Evolutionary conservation across 1,284 basidiomycete genomes (phyloP).

Genomic region (Ustilago cynodontis): DNA sequence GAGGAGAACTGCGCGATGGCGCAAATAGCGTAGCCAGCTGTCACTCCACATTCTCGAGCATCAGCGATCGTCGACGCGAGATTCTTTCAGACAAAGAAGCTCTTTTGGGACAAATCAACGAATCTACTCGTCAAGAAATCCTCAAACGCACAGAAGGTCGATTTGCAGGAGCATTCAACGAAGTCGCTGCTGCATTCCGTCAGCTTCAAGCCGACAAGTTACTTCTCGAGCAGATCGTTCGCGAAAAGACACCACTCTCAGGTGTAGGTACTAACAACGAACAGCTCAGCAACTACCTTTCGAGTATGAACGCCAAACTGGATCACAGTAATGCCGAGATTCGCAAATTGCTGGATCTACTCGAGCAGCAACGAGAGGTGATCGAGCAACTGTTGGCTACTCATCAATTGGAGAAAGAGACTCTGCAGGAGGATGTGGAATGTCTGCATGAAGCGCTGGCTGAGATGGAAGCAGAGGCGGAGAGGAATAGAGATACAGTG

Average conservation of each 20-base stretch:
- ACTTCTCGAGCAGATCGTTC: slow-evolving; percentile 57
- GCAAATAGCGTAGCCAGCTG: slow-evolving; percentile 24
- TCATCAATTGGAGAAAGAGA: slow-evolving; percentile 55
- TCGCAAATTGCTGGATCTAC: slow-evolving; percentile 57
- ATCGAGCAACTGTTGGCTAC: slow-evolving; percentile 65
- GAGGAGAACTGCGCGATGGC: slow-evolving; percentile 9
- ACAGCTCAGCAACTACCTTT: slow-evolving; percentile 48
- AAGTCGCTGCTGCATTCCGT: slow-evolving; percentile 58
- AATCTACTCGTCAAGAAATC: slow-evolving; percentile 29
- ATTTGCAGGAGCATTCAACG: slow-evolving; percentile 57
- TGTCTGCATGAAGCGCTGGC: slow-evolving; percentile 46
- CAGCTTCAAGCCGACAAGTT: slow-evolving; percentile 62
- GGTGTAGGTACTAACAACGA: slow-evolving; percentile 47
- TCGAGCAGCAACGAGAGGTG: slow-evolving; percentile 62
- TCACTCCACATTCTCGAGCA: slow-evolving; percentile 32
- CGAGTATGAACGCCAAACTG: slow-evolving; percentile 50
- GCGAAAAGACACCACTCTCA: slow-evolving; percentile 58
- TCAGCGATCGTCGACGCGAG: slow-evolving; percentile 49
- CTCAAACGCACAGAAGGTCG: slow-evolving; percentile 55
- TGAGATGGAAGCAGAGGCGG: slow-evolving; percentile 21
- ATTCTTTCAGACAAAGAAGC: slow-evolving; percentile 45
- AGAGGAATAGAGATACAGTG: slow-evolving; percentile 23
- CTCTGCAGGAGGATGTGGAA: slow-evolving; percentile 54
- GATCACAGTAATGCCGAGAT: slow-evolving; percentile 55
- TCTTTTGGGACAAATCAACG: slow-evolving; percentile 26